phyloP scores from a whole-genome alignment of 1,284 basidiomycete species.

The Microbotryum intermedium region DNA sequence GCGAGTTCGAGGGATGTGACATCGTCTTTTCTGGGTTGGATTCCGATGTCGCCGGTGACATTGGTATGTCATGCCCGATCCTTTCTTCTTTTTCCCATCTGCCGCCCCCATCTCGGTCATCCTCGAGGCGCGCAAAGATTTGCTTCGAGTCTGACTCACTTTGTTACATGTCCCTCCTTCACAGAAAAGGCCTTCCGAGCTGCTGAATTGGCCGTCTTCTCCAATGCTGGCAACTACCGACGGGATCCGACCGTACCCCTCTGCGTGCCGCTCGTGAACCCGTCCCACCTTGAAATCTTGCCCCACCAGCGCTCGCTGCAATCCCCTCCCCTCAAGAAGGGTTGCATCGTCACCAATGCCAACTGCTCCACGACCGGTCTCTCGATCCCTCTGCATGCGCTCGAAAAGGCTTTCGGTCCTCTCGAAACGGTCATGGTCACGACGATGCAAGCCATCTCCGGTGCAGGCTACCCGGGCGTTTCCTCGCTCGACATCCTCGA shows the following conservation, averaged over 20 bases:
- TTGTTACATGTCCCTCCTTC: not conserved
- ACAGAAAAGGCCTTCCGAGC: constrained; percentile 76
- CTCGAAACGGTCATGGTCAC: constrained; percentile 83
- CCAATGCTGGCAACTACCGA: constrained; percentile 95
- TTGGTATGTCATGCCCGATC: constrained; percentile 54
- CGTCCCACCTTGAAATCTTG: constrained; percentile 75
- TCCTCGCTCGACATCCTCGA: constrained; percentile 86
- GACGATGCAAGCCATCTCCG: constrained; percentile 96
- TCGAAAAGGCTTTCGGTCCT: constrained; percentile 87
- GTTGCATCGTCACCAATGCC: constrained; percentile 97
- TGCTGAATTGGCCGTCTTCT: constrained; percentile 88
- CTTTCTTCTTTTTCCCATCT: not conserved
- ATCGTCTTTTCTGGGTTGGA: constrained; percentile 94
- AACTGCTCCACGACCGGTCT: constrained; percentile 96
- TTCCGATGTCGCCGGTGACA: constrained; percentile 86
- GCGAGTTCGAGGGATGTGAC: constrained; percentile 70
- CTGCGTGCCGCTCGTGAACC: constrained; percentile 93
- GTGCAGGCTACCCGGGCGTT: constrained; percentile 93
- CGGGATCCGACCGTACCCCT: constrained; percentile 91
- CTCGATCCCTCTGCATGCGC: constrained; percentile 83
- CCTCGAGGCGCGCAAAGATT: not conserved
- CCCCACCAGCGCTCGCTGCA: constrained; percentile 67
- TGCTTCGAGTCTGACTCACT: not conserved
- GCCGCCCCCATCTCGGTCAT: not conserved
- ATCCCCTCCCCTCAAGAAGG: constrained; percentile 58